Evolutionary conservation across 2,329 filamentous ascomycete species (phyloP), one percentile per base, ranked within the genome.

Genomic region (Aureobasidium leucospermi): DNA sequence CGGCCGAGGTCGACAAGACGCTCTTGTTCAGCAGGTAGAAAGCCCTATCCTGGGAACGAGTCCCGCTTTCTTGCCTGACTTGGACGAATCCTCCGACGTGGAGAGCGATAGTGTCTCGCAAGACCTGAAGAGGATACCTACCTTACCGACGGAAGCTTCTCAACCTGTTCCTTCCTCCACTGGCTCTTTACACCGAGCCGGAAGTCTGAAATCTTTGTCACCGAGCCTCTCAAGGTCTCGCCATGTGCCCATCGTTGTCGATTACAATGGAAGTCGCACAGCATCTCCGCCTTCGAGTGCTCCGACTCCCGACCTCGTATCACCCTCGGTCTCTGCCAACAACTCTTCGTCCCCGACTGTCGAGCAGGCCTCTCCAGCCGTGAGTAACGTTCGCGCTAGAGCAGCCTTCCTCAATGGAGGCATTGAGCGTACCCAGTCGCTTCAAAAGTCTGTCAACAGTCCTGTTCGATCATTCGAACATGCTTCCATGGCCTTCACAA

Each of bases 381-480:
- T 38, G 10, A 62, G 23, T 16, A 59, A 39, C 36, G 45, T 62
- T 28, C 60, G 60, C 23, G 62, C 62, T 28, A 46, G 60, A 36
- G 58, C 60, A 15, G 62, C 62, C 19, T 55, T 63, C 15, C 51
- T 63, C 38, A 60, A 60, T 15, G 60, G 60, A 34, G 60, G 61
- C 16, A 46, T 63, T 8, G 62, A 63, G 41, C 57, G 47, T 23
- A 62, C 59, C 23, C 62, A 63, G 41, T 67, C 65, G 15, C 62
- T 72, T 46, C 69, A 70, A 47, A 66, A 66, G 41, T 61, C 64
- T 42, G 66, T 65, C 48, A 71, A 69, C 58, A 66, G 65, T 62
- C 69, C 71, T 32, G 71, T 73, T 13, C 66, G 71, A 51, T 64
- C 71, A 16, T 73, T 73, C 61, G 71, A 73, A 57, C 71, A 71